Conservation (phyloP, 768 basidiomycete genomes). For the Leccinum fibrillosum region DNA sequence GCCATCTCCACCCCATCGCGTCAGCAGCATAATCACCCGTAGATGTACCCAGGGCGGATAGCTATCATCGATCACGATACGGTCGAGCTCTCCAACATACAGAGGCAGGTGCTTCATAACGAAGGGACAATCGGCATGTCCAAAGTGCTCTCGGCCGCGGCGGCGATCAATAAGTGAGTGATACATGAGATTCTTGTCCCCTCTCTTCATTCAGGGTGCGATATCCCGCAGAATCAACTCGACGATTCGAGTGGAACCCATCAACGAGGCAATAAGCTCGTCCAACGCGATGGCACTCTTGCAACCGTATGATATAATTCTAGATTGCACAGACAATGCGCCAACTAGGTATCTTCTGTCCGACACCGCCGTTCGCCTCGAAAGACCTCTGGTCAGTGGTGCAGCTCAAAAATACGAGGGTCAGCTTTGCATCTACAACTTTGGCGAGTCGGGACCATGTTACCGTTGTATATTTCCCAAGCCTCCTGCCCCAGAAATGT, state of each 20-base stretch:
- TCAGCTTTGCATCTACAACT: slow-evolving; percentile 75
- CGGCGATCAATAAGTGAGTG: slow-evolving; percentile 60
- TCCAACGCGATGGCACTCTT: slow-evolving; percentile 65
- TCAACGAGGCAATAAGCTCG: slow-evolving; percentile 51
- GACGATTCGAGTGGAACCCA: slow-evolving; percentile 52
- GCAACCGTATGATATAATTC: slow-evolving; percentile 63
- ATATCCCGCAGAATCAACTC: slow-evolving; percentile 67
- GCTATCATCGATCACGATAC: slow-evolving; percentile 87
- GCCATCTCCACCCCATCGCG: slow-evolving; percentile 23
- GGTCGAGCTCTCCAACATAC: slow-evolving; percentile 87
- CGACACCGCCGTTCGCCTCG: slow-evolving; percentile 72
- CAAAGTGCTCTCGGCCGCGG: slow-evolving; percentile 82
- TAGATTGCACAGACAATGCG: slow-evolving; percentile 95
- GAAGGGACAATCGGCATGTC: slow-evolving; percentile 65
- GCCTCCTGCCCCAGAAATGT: slow-evolving; percentile 59
- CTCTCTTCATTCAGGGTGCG: slow-evolving; percentile 1
- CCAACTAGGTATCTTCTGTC: slow-evolving; percentile 91
- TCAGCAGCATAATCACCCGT: slow-evolving; percentile 4
- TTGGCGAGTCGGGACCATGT: slow-evolving; percentile 73
- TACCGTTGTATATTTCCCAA: slow-evolving; percentile 92
- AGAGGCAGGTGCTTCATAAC: slow-evolving; percentile 89
- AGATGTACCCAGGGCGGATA: slow-evolving; percentile 59
- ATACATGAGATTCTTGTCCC: neutral
- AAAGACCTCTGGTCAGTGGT: slow-evolving; percentile 86
- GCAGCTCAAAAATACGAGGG: slow-evolving; percentile 88